Evolutionary conservation across 805 yeast genomes (phyloP), one percentile per base, ranked within the genome.

Genomic region (Spathaspora arborariae): DNA sequence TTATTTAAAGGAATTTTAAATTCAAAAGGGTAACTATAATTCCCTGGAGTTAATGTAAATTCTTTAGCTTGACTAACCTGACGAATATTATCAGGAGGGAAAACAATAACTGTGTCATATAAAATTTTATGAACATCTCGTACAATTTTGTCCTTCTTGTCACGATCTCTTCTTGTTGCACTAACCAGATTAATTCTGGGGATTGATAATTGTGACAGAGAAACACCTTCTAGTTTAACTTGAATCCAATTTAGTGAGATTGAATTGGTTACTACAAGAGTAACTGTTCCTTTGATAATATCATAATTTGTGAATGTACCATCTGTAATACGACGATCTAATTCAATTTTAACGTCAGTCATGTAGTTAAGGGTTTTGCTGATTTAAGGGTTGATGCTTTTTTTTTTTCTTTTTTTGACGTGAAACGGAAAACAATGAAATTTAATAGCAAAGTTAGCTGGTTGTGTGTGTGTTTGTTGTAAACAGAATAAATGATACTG

Each of bases 221-320:
- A 59, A 1, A 74, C 58, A 1, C 83, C 85, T 52, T 77, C 78
- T 13, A 79, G 60, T 52, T 79, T 79, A 39, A 79, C 81, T 49
- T 74, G 77, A 34, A 80, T 73, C 50, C 67, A 67, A 35, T 70
- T 70, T 33, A 80, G 59, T 1, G 75, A 56, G n/a, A 75, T 62
- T 9, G 79, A 68, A 2, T 68, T 58, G 8, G 70, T 60, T 5
- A 70, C 74, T 13, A 60, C 60, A 44, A 78, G 59, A 11, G 55
- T 52, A 1, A 79, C 74, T 3, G 47, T 51, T 0, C 82, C 83
- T 30, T 58, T 46, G 9, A 79, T 59, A 6, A 60, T 56, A 47
- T 78, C 82, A 48, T 69, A 56, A 49, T 75, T 76, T 27, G 81
- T 76, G 56, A 72, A 79, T 0, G 73, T 65, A 2, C 74, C 75